Conservation (phyloP, 139 green algal genomes). For the Tetraselmis striata region DNA sequence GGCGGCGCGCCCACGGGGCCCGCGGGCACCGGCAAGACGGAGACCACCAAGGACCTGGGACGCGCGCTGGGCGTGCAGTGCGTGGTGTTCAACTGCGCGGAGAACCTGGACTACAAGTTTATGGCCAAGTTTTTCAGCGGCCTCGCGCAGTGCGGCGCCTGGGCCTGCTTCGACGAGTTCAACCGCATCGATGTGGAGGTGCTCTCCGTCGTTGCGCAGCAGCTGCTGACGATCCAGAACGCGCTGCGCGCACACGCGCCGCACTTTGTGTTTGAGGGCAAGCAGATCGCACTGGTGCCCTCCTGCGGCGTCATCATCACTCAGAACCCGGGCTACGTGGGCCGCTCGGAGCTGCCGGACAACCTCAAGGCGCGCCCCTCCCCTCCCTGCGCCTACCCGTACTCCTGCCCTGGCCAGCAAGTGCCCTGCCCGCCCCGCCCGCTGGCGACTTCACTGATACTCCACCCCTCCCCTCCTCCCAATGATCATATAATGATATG, state of each 20-base stretch:
- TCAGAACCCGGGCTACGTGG: conserved; percentile 55
- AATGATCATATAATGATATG: too few relatives aligned
- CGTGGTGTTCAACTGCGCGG: conserved; percentile 63
- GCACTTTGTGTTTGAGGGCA: conserved; percentile 34
- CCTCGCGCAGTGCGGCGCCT: conserved; percentile 40
- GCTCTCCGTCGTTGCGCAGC: conserved; percentile 55
- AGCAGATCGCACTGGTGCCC: conserved; percentile 29
- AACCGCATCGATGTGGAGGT: conserved; percentile 44
- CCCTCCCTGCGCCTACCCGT: too few relatives aligned
- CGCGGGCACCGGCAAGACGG: conserved; percentile 62
- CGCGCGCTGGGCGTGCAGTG: conserved; percentile 58
- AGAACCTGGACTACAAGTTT: conserved; percentile 45
- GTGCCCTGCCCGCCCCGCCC: too few relatives aligned
- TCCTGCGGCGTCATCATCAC: conserved; percentile 40
- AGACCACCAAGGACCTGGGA: conserved; percentile 71
- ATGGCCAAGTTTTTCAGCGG: conserved; percentile 69
- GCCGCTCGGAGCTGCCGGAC: conserved; percentile 51
- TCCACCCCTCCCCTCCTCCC: too few relatives aligned
- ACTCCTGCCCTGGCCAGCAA: too few relatives aligned
- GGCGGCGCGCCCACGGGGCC: conserved; percentile 13
- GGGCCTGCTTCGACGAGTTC: conserved; percentile 42
- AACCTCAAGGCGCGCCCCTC: conserved; percentile 41
- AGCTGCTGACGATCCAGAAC: conserved; percentile 56
- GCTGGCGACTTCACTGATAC: too few relatives aligned
- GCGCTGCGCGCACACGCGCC: conserved; percentile 28